phyloP scores from a whole-genome alignment of 495 filamentous ascomycete genomes.

The Xylona heveae region DNA sequence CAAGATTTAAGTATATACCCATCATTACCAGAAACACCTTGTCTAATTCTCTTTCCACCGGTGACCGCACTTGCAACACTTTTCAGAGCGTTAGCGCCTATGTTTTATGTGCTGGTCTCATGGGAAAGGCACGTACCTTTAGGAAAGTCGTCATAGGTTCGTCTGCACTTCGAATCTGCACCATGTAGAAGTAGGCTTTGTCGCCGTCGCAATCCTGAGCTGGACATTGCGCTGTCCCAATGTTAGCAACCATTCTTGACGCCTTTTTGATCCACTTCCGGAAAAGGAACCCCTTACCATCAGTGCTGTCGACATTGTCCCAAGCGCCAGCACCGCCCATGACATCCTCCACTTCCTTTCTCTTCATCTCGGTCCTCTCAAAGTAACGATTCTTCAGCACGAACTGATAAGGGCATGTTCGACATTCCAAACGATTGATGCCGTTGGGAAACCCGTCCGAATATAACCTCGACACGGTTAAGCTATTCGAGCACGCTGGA shows the following conservation, averaged over 20 bases:
- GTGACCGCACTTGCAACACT: constrained; percentile 6
- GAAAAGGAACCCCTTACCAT: constrained; percentile 22
- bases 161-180: constrained; percentile 94
- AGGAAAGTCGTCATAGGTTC: constrained; percentile 97
- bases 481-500: constrained; percentile 75
- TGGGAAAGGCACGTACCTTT: constrained; percentile 35
- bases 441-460: constrained; percentile 22
- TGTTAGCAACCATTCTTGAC: no score
- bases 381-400: constrained; percentile 49
- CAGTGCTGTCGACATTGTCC: constrained; percentile 71
- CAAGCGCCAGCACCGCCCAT: constrained; percentile 73
- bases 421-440: constrained; percentile 70
- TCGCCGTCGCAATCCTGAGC: constrained; percentile 50
- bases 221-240: constrained; percentile 67
- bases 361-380: constrained; percentile 48
- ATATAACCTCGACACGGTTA: constrained; percentile 43
- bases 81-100: background rate
- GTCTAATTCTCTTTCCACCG: constrained; percentile 7
- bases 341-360: constrained; percentile 77
- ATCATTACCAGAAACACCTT: no score
- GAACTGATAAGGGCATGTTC: constrained; percentile 79
- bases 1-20: no score
- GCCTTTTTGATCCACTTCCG: background rate
- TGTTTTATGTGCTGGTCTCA: background rate
- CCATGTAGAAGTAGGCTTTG: constrained; percentile 81